These are phyloP conservation scores for Mycena floridula DNA, from an alignment of 768 basidiomycete genomes.

Conservation along the genomic window DNA sequence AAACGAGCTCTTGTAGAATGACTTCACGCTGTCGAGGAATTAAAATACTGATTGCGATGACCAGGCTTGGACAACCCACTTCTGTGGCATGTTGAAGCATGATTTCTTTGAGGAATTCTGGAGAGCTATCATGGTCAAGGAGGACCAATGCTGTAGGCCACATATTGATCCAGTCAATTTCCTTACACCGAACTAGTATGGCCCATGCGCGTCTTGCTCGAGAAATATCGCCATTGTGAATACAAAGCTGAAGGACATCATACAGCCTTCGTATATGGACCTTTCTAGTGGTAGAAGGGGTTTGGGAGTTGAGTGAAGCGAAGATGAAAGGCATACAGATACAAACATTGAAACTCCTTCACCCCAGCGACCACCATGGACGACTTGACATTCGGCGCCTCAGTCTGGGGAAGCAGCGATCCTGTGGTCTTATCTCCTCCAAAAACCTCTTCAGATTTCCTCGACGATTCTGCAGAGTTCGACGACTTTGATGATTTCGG, in stretches of 20 bases:
- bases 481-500: conserved; percentile 65
- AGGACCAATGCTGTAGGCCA: conserved; percentile 67
- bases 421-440: conserved; percentile 17
- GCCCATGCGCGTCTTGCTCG: conserved; percentile 69
- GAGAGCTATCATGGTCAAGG: conserved; percentile 26
- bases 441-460: conserved; percentile 17
- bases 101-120: conserved; percentile 63
- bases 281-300: conserved; percentile 50
- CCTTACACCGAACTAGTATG: conserved; percentile 71
- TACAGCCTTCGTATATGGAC: conserved; percentile 69
- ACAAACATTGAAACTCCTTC: not conserved
- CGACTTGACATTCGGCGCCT: conserved; percentile 64
- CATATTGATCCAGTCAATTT: conserved; percentile 65
- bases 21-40: conserved; percentile 50
- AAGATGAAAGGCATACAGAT: conserved; percentile 47
- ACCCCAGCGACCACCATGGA: conserved; percentile 38
- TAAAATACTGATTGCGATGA: conserved; percentile 1
- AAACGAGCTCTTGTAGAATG: conserved; percentile 70
- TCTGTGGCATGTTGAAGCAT: conserved; percentile 65
- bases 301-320: conserved; percentile 44
- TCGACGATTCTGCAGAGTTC: conserved; percentile 29
- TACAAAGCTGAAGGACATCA: conserved; percentile 66
- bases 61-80: conserved; percentile 34
- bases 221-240: conserved; percentile 58
- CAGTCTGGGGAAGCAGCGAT: conserved; percentile 66